phyloP scores from a whole-genome alignment of 2,329 filamentous ascomycete genomes.

The Penicillium sp. region DNA sequence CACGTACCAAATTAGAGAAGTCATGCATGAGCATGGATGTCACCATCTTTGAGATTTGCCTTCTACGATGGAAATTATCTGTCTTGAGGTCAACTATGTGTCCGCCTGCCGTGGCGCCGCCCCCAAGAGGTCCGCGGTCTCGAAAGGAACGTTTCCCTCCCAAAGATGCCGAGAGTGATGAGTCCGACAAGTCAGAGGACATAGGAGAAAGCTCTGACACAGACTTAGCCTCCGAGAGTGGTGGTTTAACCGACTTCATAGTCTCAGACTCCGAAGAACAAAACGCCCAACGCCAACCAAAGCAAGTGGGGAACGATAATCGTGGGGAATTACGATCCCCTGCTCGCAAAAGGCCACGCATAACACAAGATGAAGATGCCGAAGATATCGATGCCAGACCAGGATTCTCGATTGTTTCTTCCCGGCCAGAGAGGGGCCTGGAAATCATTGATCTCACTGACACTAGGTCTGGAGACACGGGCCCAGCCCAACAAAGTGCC shows the following conservation, averaged over 20 bases:
- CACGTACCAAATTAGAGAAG: slow-evolving; percentile 50
- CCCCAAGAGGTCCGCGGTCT: slow-evolving; percentile 13
- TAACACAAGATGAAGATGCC: neutral
- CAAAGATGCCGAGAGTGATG: neutral
- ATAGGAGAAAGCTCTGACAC: neutral
- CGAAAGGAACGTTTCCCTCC: neutral
- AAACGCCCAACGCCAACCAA: neutral
- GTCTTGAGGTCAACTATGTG: slow-evolving; percentile 37
- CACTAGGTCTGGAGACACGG: neutral
- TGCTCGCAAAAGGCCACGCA: neutral
- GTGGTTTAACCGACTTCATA: slow-evolving; percentile 18
- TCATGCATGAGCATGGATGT: slow-evolving; percentile 59
- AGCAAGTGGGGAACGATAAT: neutral
- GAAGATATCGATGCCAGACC: neutral
- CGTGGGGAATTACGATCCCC: neutral
- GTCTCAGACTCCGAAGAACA: neutral
- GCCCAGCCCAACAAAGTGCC: neutral
- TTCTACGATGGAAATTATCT: slow-evolving; percentile 43
- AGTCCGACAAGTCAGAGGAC: neutral
- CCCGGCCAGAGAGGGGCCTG: neutral
- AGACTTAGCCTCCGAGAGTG: slow-evolving; percentile 16
- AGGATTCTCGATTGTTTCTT: neutral
- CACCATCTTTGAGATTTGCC: slow-evolving; percentile 57
- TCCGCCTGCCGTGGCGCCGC: slow-evolving; percentile 25
- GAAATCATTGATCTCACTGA: neutral